Conservation (phyloP, 2,329 filamentous ascomycete species). For the Aureobasidium mangrovei region DNA sequence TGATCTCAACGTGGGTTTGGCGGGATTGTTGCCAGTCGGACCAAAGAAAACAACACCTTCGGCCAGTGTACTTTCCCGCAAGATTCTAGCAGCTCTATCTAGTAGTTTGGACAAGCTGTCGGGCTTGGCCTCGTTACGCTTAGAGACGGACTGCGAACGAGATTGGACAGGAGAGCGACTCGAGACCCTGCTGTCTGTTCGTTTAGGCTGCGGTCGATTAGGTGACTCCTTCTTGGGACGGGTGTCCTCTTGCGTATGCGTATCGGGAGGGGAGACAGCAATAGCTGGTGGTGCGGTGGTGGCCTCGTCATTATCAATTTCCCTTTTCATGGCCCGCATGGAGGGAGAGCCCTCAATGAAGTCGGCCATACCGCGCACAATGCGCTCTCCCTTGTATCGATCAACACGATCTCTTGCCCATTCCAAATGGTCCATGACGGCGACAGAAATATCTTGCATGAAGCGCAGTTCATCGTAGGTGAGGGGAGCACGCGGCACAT, state of each 20-base stretch:
- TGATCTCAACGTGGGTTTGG: constrained; percentile 13
- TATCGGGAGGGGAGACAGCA: background rate
- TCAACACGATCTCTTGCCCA: constrained; percentile 29
- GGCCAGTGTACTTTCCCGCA: constrained; percentile 24
- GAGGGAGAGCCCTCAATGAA: constrained; percentile 19
- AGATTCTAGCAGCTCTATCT: constrained; percentile 20
- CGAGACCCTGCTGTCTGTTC: background rate
- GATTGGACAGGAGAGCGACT: background rate
- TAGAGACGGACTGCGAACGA: background rate
- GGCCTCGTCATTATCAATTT: background rate
- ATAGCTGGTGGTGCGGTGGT: background rate
- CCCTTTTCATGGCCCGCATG: constrained; percentile 2
- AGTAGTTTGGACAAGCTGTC: constrained; percentile 19
- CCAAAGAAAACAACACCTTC: constrained; percentile 25
- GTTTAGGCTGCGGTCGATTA: background rate
- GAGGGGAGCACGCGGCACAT: constrained; percentile 19
- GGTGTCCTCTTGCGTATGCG: background rate
- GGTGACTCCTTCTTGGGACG: background rate
- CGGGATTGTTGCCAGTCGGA: constrained; percentile 18
- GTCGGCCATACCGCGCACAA: constrained; percentile 19
- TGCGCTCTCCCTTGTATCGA: constrained; percentile 19
- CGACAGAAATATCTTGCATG: constrained; percentile 26
- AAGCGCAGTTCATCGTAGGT: constrained; percentile 19
- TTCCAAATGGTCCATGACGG: constrained; percentile 29
- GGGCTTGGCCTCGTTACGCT: constrained; percentile 16